Conservation (phyloP, 2,329 filamentous ascomycete genomes). For the Diaporthe humulicola region DNA sequence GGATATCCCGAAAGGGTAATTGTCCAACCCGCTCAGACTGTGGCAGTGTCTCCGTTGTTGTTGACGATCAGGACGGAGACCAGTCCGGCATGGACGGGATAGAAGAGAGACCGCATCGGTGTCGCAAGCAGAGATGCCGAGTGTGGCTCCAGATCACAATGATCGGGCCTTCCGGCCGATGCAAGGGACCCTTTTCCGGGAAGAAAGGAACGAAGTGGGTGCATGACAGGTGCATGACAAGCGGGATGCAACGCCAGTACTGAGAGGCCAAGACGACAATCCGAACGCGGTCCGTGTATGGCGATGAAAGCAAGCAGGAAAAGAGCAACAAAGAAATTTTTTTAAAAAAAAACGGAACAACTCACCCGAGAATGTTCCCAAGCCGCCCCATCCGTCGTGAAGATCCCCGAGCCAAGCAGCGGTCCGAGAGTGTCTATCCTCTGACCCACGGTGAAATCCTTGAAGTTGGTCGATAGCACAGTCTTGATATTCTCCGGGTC, state of each 20-base stretch:
- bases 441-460: constrained; percentile 19
- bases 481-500: constrained; percentile 37
- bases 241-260: not conserved
- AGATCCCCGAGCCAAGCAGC: constrained; percentile 31
- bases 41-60: not conserved
- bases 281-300: not conserved
- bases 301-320: not conserved
- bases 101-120: not conserved
- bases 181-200: constrained; percentile 4
- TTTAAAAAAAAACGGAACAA: not conserved
- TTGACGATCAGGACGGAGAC: not conserved
- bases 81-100: not conserved
- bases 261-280: not conserved
- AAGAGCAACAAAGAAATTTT: not conserved
- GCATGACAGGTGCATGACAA: constrained; percentile 16
- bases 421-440: constrained; percentile 19
- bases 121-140: not conserved
- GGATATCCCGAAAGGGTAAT: not conserved
- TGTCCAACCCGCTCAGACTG: not conserved
- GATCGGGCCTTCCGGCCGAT: not conserved
- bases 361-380: constrained; percentile 25
- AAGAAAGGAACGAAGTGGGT: not conserved
- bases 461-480: constrained; percentile 27
- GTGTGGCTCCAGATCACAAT: not conserved
- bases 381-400: constrained; percentile 17